phyloP scores from a whole-genome alignment of 139 green algal genomes.

The Diplosphaera chodatii region DNA sequence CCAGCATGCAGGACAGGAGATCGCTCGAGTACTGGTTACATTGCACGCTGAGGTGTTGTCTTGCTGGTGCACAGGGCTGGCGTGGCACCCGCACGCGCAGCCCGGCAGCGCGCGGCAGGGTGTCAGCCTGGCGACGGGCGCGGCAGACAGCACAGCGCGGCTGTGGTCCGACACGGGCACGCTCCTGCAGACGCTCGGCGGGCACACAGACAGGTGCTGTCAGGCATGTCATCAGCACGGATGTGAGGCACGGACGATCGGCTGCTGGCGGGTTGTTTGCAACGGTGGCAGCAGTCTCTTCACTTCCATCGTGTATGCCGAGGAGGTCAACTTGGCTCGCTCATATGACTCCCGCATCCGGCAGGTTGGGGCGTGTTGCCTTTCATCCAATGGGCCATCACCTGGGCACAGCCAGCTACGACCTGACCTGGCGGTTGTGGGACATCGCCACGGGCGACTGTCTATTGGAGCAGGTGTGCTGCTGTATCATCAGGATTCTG shows the following conservation, averaged over 20 bases:
- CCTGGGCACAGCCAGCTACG: constrained; percentile 82
- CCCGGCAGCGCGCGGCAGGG: constrained; percentile 2
- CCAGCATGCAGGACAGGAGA: no score
- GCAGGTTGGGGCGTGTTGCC: constrained; percentile 65
- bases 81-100: constrained; percentile 71
- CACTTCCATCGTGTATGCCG: no score
- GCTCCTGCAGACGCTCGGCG: constrained; percentile 55
- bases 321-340: no score
- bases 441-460: constrained; percentile 73
- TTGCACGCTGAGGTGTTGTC: no score
- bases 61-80: constrained; percentile 55
- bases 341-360: no score
- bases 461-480: constrained; percentile 77
- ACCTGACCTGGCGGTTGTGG: constrained; percentile 96
- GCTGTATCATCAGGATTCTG: no score
- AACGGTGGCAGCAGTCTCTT: no score
- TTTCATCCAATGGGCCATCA: constrained; percentile 87
- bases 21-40: no score
- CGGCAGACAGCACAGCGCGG: constrained; percentile 51
- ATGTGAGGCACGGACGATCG: no score
- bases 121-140: constrained; percentile 50
- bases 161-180: constrained; percentile 51
- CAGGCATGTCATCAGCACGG: no score
- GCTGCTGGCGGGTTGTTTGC: no score
- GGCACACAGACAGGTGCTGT: constrained; percentile 68